These are phyloP conservation scores for Malassezia restricta DNA, from an alignment of 1,284 basidiomycete genomes.

Conservation along the genomic window DNA sequence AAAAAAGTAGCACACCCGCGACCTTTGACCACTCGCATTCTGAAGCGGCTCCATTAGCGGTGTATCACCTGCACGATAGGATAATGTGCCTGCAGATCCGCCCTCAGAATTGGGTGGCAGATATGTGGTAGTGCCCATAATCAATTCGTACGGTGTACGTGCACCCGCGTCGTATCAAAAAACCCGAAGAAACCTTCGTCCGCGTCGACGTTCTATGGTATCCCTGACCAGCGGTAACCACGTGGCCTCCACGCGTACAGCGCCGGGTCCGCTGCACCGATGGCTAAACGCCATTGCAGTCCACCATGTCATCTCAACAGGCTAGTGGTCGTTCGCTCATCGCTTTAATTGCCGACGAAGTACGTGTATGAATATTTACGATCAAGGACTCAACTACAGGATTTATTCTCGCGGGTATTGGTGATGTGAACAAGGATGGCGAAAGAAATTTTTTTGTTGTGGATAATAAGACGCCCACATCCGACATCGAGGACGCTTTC, in stretches of 20 bases:
- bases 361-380: neutral
- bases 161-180: too few relatives aligned
- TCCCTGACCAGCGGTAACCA: neutral
- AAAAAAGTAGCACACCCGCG: slow-evolving; percentile 48
- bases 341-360: slow-evolving; percentile 18
- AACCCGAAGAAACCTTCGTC: too few relatives aligned
- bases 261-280: neutral
- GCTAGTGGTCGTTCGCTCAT: slow-evolving; percentile 16
- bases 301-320: slow-evolving; percentile 13
- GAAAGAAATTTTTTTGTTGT: slow-evolving; percentile 44
- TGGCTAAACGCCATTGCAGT: neutral
- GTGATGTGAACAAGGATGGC: slow-evolving; percentile 37
- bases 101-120: slow-evolving; percentile 13
- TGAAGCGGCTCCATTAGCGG: slow-evolving; percentile 27
- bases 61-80: neutral
- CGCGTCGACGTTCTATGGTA: too few relatives aligned
- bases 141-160: too few relatives aligned
- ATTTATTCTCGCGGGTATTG: slow-evolving; percentile 42
- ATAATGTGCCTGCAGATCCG: slow-evolving; percentile 2
- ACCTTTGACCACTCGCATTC: slow-evolving; percentile 20
- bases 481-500: slow-evolving; percentile 40
- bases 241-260: slow-evolving; percentile 8
- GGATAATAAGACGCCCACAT: slow-evolving; percentile 34
- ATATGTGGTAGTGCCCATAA: neutral
- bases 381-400: slow-evolving; percentile 41